Base-by-base conservation (phyloP, 805 yeast species). In the Wickerhamomyces bisporus region DNA sequence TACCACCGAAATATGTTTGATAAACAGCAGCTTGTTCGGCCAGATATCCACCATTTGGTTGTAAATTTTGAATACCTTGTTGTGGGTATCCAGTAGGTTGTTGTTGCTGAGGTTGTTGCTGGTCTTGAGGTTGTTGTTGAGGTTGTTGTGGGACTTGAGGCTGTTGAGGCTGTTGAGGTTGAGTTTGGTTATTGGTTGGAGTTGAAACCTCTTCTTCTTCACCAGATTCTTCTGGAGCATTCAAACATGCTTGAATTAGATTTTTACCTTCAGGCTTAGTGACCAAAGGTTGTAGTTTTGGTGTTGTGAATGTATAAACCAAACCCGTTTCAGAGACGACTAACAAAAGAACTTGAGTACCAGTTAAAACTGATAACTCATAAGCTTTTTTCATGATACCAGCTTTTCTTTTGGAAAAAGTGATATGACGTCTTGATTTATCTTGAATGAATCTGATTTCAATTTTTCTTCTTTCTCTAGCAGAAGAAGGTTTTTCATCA, bases 341-440 rank as follows among this genome's bases (percentile, higher is more conserved):
- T 52, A 93, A 76, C 43, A 93, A 70, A 47, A 93, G 73, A 21
- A 93, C 98, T 65, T 93, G 98, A 24, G 98, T 93, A 41, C 98
- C 98, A 12, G 98, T 93, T 53, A 93, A 74, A 37, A 93, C 98
- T 16, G 95, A 84, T 48, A 93, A 73, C 62, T 93, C 98, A 66
- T 91, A 93, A n/a, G 98, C 98, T 69, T 93, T 93, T 69, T 93
- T 93, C 98, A 93, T 93, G 57, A 93, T 91, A 52, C 98, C 98
- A 32, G 96, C 98, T 66, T 91, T 91, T 66, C 98, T 84, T 69
- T 93, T 93, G 38, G 97, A 87, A 57, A 93, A 93, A 23, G 98
- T 93, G 53, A 93, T 94, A 66, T 93, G 98, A 58, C 98, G 86
- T 62, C 98, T 80, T 16, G 96, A 86, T 68, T 93, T 93, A 65